A percentile compares a stretch with the other conserved stretches of the same genome.
Conservation (phyloP, 1,139 yeast genomes). For the Blastobotrys illinoisensis region DNA sequence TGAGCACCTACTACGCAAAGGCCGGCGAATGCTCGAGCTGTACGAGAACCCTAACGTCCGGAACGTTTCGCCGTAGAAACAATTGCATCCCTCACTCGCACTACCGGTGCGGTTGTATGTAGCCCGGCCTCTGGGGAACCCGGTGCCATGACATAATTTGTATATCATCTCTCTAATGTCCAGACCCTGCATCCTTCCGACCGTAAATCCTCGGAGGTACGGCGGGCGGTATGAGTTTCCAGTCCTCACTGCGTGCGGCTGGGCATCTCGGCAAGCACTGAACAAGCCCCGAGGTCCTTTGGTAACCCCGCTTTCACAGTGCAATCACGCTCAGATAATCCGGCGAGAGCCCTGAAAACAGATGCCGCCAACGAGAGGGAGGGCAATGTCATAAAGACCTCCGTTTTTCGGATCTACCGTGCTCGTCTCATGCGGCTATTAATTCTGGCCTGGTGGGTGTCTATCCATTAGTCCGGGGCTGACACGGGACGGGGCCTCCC, state of each 20-base stretch:
- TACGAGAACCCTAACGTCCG: constrained; percentile 44
- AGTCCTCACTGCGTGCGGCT: too few relatives aligned
- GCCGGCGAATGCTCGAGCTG: constrained; percentile 66
- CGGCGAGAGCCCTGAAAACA: too few relatives aligned
- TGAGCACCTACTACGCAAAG: constrained; percentile 77
- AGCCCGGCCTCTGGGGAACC: constrained; percentile 1
- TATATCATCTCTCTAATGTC: constrained; percentile 1
- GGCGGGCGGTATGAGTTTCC: too few relatives aligned
- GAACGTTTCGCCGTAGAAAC: constrained; percentile 18
- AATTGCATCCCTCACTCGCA: background rate
- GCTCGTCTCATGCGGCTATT: background rate
- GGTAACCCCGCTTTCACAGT: background rate
- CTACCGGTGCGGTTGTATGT: background rate
- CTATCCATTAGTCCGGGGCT: background rate
- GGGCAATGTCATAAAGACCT: too few relatives aligned
- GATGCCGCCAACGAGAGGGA: too few relatives aligned
- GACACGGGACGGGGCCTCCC: background rate
- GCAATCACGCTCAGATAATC: background rate
- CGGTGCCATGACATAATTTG: background rate
- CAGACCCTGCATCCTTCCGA: background rate
- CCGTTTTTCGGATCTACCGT: too few relatives aligned
- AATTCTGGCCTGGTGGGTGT: background rate
- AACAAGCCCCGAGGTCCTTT: background rate
- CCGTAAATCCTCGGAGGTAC: background rate
- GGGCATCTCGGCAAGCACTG: too few relatives aligned